Conservation (phyloP, 768 basidiomycete genomes). For the Mycena amicta region DNA sequence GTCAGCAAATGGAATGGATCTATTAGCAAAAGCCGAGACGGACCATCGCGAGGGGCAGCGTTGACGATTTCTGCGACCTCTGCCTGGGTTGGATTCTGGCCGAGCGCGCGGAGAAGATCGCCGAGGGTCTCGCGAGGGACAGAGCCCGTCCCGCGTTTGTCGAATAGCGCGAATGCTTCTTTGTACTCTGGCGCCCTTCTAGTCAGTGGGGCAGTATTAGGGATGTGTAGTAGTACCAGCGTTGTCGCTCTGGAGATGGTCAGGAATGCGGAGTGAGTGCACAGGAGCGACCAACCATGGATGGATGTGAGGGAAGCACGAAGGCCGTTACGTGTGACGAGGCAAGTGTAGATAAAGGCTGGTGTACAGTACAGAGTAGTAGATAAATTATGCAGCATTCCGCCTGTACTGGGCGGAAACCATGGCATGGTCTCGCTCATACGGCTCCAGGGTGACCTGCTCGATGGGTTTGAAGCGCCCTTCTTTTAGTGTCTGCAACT, state of each 20-base stretch:
- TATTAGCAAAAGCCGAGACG: slow-evolving; percentile 19
- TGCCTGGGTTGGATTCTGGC: slow-evolving; percentile 99
- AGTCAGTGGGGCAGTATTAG: neutral
- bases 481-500: slow-evolving; percentile 79
- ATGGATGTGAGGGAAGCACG: neutral
- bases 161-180: slow-evolving; percentile 97
- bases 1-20: too few species aligned
- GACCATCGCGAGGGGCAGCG: slow-evolving; percentile 77
- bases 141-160: slow-evolving; percentile 91
- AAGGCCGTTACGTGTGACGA: neutral
- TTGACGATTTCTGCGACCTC: slow-evolving; percentile 86
- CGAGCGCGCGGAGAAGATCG: slow-evolving; percentile 89
- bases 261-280: too few species aligned
- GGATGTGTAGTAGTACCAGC: slow-evolving; percentile 37
- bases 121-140: slow-evolving; percentile 89
- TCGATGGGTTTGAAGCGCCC: slow-evolving; percentile 90
- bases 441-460: slow-evolving; percentile 93
- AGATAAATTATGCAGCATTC: slow-evolving; percentile 28
- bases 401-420: slow-evolving; percentile 63
- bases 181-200: slow-evolving; percentile 73
- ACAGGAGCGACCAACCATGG: too few species aligned
- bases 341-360: neutral
- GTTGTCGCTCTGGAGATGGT: slow-evolving; percentile 48
- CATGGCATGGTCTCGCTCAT: slow-evolving; percentile 91
- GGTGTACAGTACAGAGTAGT: neutral